Evolutionary conservation across 306 rosid genomes (phyloP), one percentile per base, ranked within the genome.

Genomic region (Trichosanthes truncata): DNA sequence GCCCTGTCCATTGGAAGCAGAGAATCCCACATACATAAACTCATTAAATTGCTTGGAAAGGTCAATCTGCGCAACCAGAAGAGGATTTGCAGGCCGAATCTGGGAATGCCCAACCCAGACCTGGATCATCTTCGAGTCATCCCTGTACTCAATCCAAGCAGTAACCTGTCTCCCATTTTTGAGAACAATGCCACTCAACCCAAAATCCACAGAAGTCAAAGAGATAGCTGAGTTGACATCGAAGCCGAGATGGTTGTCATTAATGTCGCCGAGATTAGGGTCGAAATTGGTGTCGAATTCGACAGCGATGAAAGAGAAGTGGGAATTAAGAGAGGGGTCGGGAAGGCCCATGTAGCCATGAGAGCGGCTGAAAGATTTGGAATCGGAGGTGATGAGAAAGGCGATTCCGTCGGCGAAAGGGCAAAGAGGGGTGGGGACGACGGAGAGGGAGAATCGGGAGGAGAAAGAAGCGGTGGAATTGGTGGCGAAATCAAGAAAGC

Each of bases 11-110:
- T 89, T 92, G 5, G 97, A 89, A 4, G 91, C 91, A n/a, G 94
- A 89, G 84, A 93, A 93, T 0, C 97, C 97, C 14, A 93, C 93
- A 79, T 83, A 89, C 97, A 91, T 90, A 66, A 83, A 89, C 86
- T 89, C 93, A 61, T 84, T 81, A 59, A 93, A 80, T 9, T 61
- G 83, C 43, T 81, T 60, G 13, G 96, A 87, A 49, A 93, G 93
- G 61, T 93, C 96, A n/a, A 93, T 41, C 52, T 80, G 79, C 10
- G 87, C 84, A 62, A 83, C 90, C 38, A 93, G 85, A 82, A 90
- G 38, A 0, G 98, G 97, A 46, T 78, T 78, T 5, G 75, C 53
- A 7, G 97, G 96, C 57, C 91, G 62, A 41, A 61, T 82, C 1
- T 84, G 81, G 9, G 98, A 86, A 29, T 89, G 86, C 7, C 84